These are phyloP conservation scores for Caloboletus firmus DNA, from an alignment of 1,284 basidiomycete species.

Conservation along the genomic window DNA sequence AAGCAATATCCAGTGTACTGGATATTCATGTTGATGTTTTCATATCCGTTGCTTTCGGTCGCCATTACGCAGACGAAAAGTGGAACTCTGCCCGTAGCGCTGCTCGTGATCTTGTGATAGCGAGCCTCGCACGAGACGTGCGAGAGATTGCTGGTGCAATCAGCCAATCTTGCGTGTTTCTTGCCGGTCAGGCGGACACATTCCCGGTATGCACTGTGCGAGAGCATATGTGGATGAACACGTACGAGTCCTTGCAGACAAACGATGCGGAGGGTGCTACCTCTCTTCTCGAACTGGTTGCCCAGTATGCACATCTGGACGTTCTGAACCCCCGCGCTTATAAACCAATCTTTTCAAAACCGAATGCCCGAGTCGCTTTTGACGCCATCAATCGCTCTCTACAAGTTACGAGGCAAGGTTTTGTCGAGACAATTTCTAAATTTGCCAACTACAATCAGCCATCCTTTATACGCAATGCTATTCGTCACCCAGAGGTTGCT, in stretches of 20 bases:
- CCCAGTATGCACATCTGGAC: constrained; percentile 67
- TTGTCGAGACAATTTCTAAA: constrained; percentile 60
- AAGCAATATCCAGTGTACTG: constrained; percentile 43
- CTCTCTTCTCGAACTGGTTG: constrained; percentile 55
- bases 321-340: constrained; percentile 54
- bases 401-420: constrained; percentile 55
- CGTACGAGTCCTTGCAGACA: constrained; percentile 59
- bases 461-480: constrained; percentile 49
- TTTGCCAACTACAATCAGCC: constrained; percentile 61
- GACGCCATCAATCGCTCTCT: constrained; percentile 61
- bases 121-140: constrained; percentile 47
- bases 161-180: constrained; percentile 39
- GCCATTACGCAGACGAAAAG: constrained; percentile 40
- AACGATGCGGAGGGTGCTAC: constrained; percentile 59
- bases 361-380: constrained; percentile 38
- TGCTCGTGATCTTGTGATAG: constrained; percentile 48
- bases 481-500: constrained; percentile 52
- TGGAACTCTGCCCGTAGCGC: constrained; percentile 53
- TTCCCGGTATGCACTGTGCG: constrained; percentile 43
- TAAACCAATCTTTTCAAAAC: constrained; percentile 38
- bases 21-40: constrained; percentile 61
- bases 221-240: constrained; percentile 65
- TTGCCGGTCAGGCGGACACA: constrained; percentile 33
- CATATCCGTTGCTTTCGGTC: constrained; percentile 60
- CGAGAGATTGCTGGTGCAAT: constrained; percentile 43